A percentile compares a stretch with the other conserved stretches of the same genome.
Conservation (phyloP, 495 filamentous ascomycete species). For the Rhypophila decipiens region DNA sequence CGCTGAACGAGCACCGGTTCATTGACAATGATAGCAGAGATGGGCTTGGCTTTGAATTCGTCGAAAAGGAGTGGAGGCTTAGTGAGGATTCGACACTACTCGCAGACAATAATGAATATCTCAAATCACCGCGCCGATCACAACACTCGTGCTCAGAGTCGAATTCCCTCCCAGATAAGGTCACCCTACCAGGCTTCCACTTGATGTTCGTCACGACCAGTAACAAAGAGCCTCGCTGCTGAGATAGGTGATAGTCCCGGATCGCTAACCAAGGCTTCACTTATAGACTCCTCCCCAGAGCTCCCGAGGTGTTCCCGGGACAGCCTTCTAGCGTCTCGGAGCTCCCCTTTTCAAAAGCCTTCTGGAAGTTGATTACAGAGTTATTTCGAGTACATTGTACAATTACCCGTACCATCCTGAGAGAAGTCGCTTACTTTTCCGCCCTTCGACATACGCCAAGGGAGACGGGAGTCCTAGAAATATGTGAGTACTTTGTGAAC, state of each 20-base stretch:
- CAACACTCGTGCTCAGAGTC: too few species aligned
- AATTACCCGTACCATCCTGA: conserved; percentile 4
- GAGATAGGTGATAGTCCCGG: too few species aligned
- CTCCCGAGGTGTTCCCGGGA: conserved; percentile 2
- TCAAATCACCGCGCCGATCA: too few species aligned
- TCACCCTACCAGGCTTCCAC: background rate
- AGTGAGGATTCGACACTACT: too few species aligned
- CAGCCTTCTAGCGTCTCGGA: conserved; percentile 1
- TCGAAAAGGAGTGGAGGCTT: background rate
- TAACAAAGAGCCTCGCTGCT: too few species aligned
- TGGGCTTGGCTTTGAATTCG: background rate
- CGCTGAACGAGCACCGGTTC: background rate
- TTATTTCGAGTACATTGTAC: background rate
- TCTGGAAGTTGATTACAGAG: background rate
- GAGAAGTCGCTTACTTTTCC: conserved; percentile 1
- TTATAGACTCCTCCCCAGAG: background rate
- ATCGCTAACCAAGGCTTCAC: background rate
- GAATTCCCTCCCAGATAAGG: background rate
- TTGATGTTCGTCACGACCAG: background rate
- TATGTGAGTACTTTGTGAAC: conserved; percentile 4
- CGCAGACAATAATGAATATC: too few species aligned
- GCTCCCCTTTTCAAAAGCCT: background rate
- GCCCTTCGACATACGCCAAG: background rate
- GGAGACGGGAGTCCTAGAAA: background rate
- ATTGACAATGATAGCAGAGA: background rate